Evolutionary conservation across 1,284 basidiomycete species (phyloP).

Genomic region (Stygiomarasmius scandens): DNA sequence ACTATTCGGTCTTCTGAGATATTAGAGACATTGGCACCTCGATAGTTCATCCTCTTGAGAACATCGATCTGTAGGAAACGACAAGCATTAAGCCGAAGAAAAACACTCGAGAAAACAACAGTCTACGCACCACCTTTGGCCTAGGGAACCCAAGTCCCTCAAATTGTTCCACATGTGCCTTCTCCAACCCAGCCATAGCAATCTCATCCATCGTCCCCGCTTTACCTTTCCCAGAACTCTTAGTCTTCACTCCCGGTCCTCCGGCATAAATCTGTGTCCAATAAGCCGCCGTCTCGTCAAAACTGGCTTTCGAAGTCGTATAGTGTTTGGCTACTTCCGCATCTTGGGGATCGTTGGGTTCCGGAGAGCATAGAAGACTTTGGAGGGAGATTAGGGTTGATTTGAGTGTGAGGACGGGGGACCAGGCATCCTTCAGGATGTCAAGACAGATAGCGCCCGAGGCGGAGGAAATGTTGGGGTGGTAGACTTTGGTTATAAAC

Average conservation of each 20-base stretch:
- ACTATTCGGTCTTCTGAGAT: slow-evolving; percentile 52
- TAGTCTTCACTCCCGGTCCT: slow-evolving; percentile 55
- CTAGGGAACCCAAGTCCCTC: slow-evolving; percentile 74
- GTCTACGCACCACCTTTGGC: slow-evolving; percentile 74
- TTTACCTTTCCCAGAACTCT: slow-evolving; percentile 31
- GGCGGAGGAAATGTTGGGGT: slow-evolving; percentile 95
- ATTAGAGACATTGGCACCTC: slow-evolving; percentile 61
- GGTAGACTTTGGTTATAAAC: slow-evolving; percentile 95
- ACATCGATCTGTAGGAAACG: slow-evolving; percentile 70
- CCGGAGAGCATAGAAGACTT: slow-evolving; percentile 93
- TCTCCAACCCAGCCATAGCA: slow-evolving; percentile 75
- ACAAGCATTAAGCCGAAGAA: slow-evolving; percentile 1
- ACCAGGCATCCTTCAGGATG: slow-evolving; percentile 91
- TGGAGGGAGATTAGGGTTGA: slow-evolving; percentile 96
- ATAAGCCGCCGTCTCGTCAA: slow-evolving; percentile 91
- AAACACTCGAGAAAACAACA: slow-evolving; percentile 6
- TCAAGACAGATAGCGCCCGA: slow-evolving; percentile 86
- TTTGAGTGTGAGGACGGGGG: slow-evolving; percentile 92
- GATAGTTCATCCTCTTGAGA: slow-evolving; percentile 88
- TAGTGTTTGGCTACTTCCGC: slow-evolving; percentile 98
- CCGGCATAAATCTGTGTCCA: slow-evolving; percentile 93
- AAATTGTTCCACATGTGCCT: slow-evolving; percentile 75
- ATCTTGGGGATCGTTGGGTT: slow-evolving; percentile 97
- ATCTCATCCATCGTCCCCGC: slow-evolving; percentile 55
- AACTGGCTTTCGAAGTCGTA: slow-evolving; percentile 83